Base-by-base conservation (phyloP, 2,329 filamentous ascomycete species). In the Fusarium buharicum region DNA sequence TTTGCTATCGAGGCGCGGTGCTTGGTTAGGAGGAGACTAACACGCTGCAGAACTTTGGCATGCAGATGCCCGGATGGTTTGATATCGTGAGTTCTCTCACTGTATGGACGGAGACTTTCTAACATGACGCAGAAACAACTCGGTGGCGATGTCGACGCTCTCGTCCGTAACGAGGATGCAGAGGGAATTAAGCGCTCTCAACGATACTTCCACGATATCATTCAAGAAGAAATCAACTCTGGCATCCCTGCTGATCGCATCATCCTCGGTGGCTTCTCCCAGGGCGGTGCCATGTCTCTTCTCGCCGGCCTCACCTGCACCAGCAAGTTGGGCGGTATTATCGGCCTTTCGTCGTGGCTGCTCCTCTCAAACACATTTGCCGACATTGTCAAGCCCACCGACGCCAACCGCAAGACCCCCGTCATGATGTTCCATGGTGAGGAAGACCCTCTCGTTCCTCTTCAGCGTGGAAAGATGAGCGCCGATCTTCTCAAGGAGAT, bases 381-480 rank as follows among this genome's bases (percentile, higher is more conserved):
- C 41, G 74, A 77, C 16, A 53, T 72, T 14, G 62, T 81, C 18
- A 75, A 78, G 3, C 73, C 76, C 13, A 68, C 62, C 7, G 79
- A 82, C 80, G 39, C 59, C 55, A 81, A 84, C 66, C 86, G 88
- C 75, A 81, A 90, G 36, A 97, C 92, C 2, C 90, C 91, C 1
- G 87, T 98, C 62, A 91, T 95, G 76, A 90, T 97, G 88, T 92
- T 86, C 12, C 95, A 98, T 70, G 95, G 95, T n/a, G 84, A 88
- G 59, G 78, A 78, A 1, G 94, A 99, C 75, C 83, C 83, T 13
- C 79, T 97, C 4, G 90, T 97, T 9, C 83, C 82, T 66, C 84
- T 87, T 38, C 78, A 84, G 52, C 89, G 90, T 76, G 94, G 91
- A 13, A 77, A 86, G 73, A 74, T 81, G 76, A 92, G 90, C 20